Conservation (phyloP, 2,329 filamentous ascomycete genomes). For the Clonostachys rosea region DNA sequence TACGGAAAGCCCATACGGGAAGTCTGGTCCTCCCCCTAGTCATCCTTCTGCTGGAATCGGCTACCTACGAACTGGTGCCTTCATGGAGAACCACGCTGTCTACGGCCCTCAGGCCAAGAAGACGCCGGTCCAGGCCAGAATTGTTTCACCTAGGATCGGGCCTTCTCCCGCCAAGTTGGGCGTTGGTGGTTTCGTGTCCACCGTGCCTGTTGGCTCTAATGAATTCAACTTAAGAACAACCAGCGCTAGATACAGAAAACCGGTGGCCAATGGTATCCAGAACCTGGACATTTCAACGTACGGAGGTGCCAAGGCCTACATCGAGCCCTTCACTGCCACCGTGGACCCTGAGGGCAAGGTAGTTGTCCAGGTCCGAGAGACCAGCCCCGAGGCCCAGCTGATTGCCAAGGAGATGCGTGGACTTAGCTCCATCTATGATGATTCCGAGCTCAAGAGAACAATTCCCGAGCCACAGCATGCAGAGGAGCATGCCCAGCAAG, state of each 20-base stretch:
- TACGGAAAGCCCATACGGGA: slow-evolving; percentile 38
- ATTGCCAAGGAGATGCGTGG: slow-evolving; percentile 42
- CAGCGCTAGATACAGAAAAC: slow-evolving; percentile 1
- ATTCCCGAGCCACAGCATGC: slow-evolving; percentile 2
- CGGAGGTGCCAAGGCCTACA: slow-evolving; percentile 52
- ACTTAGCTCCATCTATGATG: slow-evolving; percentile 21
- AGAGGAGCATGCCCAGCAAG: neutral
- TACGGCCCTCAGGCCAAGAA: slow-evolving; percentile 53
- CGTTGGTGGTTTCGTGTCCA: slow-evolving; percentile 48
- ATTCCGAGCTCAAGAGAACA: slow-evolving; percentile 10
- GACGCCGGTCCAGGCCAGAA: slow-evolving; percentile 42
- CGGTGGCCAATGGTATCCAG: slow-evolving; percentile 24
- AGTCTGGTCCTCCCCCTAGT: slow-evolving; percentile 50
- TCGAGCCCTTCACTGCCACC: slow-evolving; percentile 35
- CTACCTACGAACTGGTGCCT: slow-evolving; percentile 52
- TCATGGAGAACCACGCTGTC: slow-evolving; percentile 54
- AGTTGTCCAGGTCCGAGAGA: slow-evolving; percentile 33
- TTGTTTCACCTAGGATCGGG: slow-evolving; percentile 38
- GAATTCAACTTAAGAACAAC: slow-evolving; percentile 24
- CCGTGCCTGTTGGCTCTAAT: slow-evolving; percentile 34
- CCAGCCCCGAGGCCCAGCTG: slow-evolving; percentile 27
- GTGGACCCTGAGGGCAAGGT: slow-evolving; percentile 47
- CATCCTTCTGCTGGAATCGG: slow-evolving; percentile 60
- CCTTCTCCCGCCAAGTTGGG: slow-evolving; percentile 37
- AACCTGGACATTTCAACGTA: slow-evolving; percentile 38